Base-by-base conservation (phyloP, 1,284 basidiomycete species). In the Ganoderma lingzhi region DNA sequence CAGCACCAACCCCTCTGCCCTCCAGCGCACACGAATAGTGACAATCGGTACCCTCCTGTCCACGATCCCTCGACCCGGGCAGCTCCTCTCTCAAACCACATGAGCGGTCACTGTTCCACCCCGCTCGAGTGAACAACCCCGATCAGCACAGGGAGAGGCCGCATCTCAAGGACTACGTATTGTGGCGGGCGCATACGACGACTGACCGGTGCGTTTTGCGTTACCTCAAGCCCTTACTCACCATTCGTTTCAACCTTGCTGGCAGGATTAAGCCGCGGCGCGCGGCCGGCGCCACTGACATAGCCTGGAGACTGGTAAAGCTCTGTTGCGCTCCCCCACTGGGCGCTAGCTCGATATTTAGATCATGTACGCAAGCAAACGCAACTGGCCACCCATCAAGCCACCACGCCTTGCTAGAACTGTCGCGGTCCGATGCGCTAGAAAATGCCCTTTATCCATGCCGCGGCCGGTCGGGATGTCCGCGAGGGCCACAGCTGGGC, bases 111-210 rank as follows among this genome's bases (percentile, higher is more conserved):
- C 3, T 19, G 19, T 23, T 10, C 9, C 53, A 32, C 15, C 53
- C 51, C 53, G 53, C 53, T 30, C 53, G 53, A 44, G 48, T 28
- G 51, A 42, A 56, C 56, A 67, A 42, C 41, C 17, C 61, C 53
- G 65, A 58, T 63, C 65, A 67, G 41, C 12, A n/a, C 28, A 10
- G 51, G 53, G 32, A 45, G 65, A 48, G 48, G 55, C 65, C n/a
- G 35, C 30, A 62, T 37, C 65, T 37, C 65, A 15, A 42, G 51
- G 19, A 53, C 17, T n/a, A 59, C 56, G 42, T 28, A 23, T n/a
- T 10, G 64, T 51, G 58, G 35, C 58, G 58, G 53, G 58, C 45
- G n/a, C 55, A 51, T 44, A 53, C 58, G 19, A 19, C 5, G 32
- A 9, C 37, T n/a, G 45, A 51, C 59, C 59, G 8, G 56, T 39